Percentiles rank a stretch among this genome's conserved stretches.
Conservation (phyloP, 2,329 filamentous ascomycete species). For the Blastomyces gilchristii region DNA sequence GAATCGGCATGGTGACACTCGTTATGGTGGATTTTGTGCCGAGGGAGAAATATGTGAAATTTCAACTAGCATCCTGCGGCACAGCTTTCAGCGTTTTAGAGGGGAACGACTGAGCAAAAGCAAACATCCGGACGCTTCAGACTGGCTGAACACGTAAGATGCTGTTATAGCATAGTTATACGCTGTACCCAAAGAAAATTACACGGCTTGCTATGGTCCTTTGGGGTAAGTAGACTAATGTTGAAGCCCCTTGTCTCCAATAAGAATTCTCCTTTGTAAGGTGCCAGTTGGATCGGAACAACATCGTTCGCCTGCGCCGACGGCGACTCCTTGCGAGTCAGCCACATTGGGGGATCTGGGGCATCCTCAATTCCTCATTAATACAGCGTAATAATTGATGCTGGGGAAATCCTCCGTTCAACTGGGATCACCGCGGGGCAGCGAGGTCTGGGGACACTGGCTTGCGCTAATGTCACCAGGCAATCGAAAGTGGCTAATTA, state of each 20-base stretch:
- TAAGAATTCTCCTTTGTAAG: not conserved
- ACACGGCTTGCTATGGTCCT: not conserved
- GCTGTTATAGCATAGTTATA: not conserved
- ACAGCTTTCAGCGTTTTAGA: not conserved
- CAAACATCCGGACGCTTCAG: not conserved
- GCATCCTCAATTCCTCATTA: not conserved
- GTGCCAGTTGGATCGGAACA: not conserved
- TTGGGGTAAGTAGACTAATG: not conserved
- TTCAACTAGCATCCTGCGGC: not conserved
- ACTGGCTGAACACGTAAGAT: not conserved
- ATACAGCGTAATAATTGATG: not conserved
- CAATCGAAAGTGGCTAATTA: not conserved
- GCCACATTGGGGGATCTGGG: not conserved
- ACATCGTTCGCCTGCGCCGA: not conserved
- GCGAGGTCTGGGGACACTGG: not conserved
- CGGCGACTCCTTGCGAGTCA: not conserved
- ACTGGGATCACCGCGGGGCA: not conserved
- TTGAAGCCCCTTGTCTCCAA: not conserved
- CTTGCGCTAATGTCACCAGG: not conserved
- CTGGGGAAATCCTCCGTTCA: not conserved
- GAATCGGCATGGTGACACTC: not conserved
- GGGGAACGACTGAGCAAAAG: not conserved
- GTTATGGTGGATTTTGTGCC: not conserved
- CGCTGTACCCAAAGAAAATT: not conserved
- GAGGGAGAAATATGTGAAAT: not conserved